Evolutionary conservation across 2,329 filamentous ascomycete species (phyloP), one percentile per base, ranked within the genome.

Genomic region (Purpureocillium lavendulum): DNA sequence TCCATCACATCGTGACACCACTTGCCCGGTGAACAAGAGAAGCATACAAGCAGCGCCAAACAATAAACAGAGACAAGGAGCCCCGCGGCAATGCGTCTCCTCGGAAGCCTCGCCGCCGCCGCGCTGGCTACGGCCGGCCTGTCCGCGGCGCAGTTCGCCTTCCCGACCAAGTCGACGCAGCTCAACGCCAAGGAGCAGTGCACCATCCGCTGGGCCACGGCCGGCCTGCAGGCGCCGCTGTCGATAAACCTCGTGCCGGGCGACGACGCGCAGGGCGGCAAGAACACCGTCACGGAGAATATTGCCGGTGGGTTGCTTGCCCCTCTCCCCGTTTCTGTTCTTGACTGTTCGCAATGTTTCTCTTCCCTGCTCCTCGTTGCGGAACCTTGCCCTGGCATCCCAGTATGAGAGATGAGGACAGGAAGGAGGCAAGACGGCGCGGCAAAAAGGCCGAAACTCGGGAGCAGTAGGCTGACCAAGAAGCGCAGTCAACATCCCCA

Each of bases 191-290:
- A 43, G 28, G 30, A 46, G 34, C 36, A 39, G 11, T 43, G 50
- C 29, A 32, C 45, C 29, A 47, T 52, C 35, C 40, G 39, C 16
- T 50, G 50, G 49, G 42, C 48, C 15, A 48, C 45, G 13, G 31
- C 40, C 6, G 47, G 49, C 14, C 44, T 53, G 4, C 36, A 46
- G 7, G 47, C 39, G 9, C 50, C 51, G 3, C 33, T 53, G 29
- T 40, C 45, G 9, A 49, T 53, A 38, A 41, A 48, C 36, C 36
- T 52, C 16, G 44, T 52, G 4, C 49, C 51, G 0, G 41, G 40
- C 7, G 51, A 41, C n/a, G 31, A 31, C 6, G 35, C 35, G 6
- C 44, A 48, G 24, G 38, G 42, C n/a, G 21, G 21, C 21, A n/a
- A n/a, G n/a, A 45, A 41, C 29, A 30, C 50, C n/a, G 31, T 52